Base-by-base conservation (phyloP, 306 rosid species). In the Quillaja saponaria region DNA sequence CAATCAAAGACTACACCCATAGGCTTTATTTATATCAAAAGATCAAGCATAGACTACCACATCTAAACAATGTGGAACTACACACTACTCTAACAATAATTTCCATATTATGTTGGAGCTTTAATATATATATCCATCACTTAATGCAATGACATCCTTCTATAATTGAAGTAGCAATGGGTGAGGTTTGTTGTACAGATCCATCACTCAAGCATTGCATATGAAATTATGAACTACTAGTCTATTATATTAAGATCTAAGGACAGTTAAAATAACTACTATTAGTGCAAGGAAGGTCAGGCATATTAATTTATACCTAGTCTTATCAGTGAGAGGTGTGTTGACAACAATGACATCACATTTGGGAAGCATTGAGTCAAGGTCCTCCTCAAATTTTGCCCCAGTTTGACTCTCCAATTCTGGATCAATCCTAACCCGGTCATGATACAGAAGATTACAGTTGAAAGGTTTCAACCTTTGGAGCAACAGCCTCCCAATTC, bases 351-450 rank as follows among this genome's bases (percentile, higher is more conserved):
- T 50, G 3, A 92, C 73, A 19, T 92, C 98, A 50, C 98, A 92
- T 69, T 92, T 92, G 3, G 94, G 96, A 76, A 92, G 88, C 96
- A 92, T 84, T n/a, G 86, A 83, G 71, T 92, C 98, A 48, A 92
- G 83, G 40, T 92, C 95, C 78, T 88, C 96, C 81, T 88, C 96
- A 73, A 77, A 92, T 72, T 82, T 78, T 0, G 95, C 96, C 53
- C 96, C 96, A 1, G n/a, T 78, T 77, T 86, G 70, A 13, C 74
- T 81, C 88, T 92, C 96, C 64, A 86, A 73, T 62, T 84, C 98
- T 13, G 89, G 68, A 6, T 74, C 87, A 18, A 89, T 81, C 85
- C 74, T 81, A 9, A 86, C 14, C 11, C 96, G 78, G 46, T 92
- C 98, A 49, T 88, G 91, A 62, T 92, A 92, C n/a, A 92, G 87